Evolutionary conservation across 257 asterid species (phyloP).

Genomic region (Solanum gandarillasii): DNA sequence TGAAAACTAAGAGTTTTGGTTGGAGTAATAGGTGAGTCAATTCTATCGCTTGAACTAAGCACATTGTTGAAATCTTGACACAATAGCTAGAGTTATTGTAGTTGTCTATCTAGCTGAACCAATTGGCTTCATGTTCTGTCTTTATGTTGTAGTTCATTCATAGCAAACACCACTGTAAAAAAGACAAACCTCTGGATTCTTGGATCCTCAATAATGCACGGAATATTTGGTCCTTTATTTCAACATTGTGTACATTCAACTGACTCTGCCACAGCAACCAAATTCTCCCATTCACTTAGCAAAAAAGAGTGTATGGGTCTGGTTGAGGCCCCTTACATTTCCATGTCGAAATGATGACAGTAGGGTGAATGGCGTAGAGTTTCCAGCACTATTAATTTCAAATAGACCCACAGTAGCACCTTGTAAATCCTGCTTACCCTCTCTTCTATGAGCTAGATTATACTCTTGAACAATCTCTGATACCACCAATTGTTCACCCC

Average conservation of each 20-base stretch:
- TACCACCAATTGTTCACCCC: too few species aligned
- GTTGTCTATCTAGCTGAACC: background rate
- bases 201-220: background rate
- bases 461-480: too few species aligned
- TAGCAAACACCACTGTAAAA: background rate
- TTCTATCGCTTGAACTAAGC: background rate
- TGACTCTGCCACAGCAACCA: background rate
- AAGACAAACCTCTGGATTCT: too few species aligned
- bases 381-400: too few species aligned
- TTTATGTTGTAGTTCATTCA: background rate
- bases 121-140: rapidly evolving
- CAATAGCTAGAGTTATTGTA: background rate
- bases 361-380: too few species aligned
- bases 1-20: background rate
- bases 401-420: too few species aligned
- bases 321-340: background rate
- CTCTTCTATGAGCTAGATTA: too few species aligned
- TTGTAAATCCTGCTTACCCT: too few species aligned
- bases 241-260: too few species aligned
- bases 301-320: background rate
- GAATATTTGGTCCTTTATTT: background rate
- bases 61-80: background rate
- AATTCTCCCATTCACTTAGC: background rate
- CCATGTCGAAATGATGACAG: background rate
- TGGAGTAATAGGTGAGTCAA: background rate